Evolutionary conservation across 1,284 basidiomycete species (phyloP).

Genomic region (Boletellus sp.): DNA sequence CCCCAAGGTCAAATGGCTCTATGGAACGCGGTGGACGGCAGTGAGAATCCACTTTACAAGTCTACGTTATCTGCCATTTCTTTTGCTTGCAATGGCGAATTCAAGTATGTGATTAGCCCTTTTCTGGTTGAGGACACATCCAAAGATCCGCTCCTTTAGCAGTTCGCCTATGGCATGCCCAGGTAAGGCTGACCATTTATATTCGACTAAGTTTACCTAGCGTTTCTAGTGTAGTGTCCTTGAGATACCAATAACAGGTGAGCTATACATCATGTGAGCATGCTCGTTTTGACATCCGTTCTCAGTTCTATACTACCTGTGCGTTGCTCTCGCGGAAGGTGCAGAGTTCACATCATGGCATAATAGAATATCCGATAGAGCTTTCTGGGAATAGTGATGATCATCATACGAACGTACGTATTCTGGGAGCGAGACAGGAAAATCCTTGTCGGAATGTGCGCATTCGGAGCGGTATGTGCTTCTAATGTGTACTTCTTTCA

Average conservation of each 20-base stretch:
- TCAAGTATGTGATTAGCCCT: constrained; percentile 3
- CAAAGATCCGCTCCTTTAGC: constrained; percentile 1
- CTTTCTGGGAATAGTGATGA: constrained; percentile 12
- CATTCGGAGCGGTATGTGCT: constrained; percentile 13
- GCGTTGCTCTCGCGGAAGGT: constrained; percentile 19
- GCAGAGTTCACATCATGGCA: background rate
- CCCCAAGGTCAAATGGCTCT: constrained; percentile 17
- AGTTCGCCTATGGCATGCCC: no score
- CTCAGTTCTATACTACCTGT: constrained; percentile 20
- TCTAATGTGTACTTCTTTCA: background rate
- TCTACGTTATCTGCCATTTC: constrained; percentile 25
- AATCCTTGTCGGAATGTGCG: constrained; percentile 17
- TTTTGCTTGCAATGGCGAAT: constrained; percentile 18
- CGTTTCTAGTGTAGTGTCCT: constrained; percentile 13
- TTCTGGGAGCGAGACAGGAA: constrained; percentile 20
- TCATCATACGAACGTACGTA: constrained; percentile 23
- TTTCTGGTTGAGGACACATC: background rate
- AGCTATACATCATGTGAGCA: background rate
- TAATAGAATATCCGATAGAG: background rate
- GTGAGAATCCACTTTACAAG: constrained; percentile 18
- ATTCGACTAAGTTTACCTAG: constrained; percentile 1
- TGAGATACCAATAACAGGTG: constrained; percentile 12
- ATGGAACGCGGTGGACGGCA: constrained; percentile 17
- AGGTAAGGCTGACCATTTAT: no score
- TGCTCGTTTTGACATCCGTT: background rate